Evolutionary conservation across 2,329 filamentous ascomycete species (phyloP).

Genomic region (Rutstroemia sp.): DNA sequence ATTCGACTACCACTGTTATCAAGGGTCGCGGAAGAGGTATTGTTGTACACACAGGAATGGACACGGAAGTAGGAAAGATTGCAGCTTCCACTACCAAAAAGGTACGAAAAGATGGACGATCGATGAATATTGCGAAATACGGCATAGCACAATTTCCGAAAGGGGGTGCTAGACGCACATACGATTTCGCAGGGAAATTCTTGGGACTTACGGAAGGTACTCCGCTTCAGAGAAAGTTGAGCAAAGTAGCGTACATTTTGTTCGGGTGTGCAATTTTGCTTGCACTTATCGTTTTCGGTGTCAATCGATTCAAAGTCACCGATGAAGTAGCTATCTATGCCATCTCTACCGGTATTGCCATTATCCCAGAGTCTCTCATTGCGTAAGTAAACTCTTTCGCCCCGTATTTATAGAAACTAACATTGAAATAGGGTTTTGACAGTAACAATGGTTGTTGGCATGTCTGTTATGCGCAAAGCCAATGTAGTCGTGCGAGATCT

Average conservation of each 20-base stretch:
- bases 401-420: slow-evolving; percentile 10
- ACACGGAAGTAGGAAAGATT: slow-evolving; percentile 50
- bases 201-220: slow-evolving; percentile 55
- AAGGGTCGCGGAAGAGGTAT: slow-evolving; percentile 48
- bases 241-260: slow-evolving; percentile 55
- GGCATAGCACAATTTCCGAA: slow-evolving; percentile 39
- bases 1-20: slow-evolving; percentile 47
- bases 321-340: slow-evolving; percentile 28
- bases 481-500: slow-evolving; percentile 52
- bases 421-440: slow-evolving; percentile 49
- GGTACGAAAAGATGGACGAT: slow-evolving; percentile 46
- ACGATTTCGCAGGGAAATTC: slow-evolving; percentile 44
- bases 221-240: slow-evolving; percentile 57
- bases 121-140: slow-evolving; percentile 38
- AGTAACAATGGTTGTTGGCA: slow-evolving; percentile 58
- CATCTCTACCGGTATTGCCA: slow-evolving; percentile 39
- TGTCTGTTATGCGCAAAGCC: slow-evolving; percentile 49
- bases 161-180: slow-evolving; percentile 39
- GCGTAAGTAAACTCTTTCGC: slow-evolving; percentile 17
- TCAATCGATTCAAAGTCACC: slow-evolving; percentile 33
- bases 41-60: slow-evolving; percentile 46
- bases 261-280: slow-evolving; percentile 46
- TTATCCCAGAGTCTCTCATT: slow-evolving; percentile 53
- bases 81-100: slow-evolving; percentile 40
- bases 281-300: slow-evolving; percentile 34